Percentiles rank a stretch among this genome's conserved stretches.
Evolutionary conservation across 257 asterid species (phyloP).

Genomic region (Avicennia marina): DNA sequence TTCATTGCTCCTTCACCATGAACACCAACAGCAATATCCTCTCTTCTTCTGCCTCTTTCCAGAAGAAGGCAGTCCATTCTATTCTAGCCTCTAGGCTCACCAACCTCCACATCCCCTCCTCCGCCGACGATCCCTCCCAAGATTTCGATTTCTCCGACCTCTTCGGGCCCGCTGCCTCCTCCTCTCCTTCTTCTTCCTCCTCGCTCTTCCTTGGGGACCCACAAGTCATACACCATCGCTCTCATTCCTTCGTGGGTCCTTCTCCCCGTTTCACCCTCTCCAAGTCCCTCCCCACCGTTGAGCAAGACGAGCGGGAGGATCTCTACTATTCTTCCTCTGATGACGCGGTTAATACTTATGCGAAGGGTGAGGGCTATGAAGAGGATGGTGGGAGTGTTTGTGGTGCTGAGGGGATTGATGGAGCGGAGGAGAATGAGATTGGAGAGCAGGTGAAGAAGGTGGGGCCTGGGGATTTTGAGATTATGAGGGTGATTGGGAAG

Average conservation of each 20-base stretch:
- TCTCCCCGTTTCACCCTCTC: slow-evolving; percentile 82
- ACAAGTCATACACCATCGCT: slow-evolving; percentile 59
- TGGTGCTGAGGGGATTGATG: slow-evolving; percentile 16
- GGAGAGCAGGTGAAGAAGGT: slow-evolving; percentile 35
- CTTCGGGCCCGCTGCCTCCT: slow-evolving; percentile 51
- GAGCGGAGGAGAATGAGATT: slow-evolving; percentile 13
- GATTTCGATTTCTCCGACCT: slow-evolving; percentile 80
- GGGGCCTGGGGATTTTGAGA: slow-evolving; percentile 84
- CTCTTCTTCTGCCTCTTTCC: slow-evolving; percentile 33
- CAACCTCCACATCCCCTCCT: slow-evolving; percentile 63
- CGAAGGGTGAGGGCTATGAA: slow-evolving; percentile 10
- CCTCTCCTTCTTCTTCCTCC: slow-evolving; percentile 48
- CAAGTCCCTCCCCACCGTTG: slow-evolving; percentile 44
- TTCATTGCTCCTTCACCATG: slow-evolving; percentile 22
- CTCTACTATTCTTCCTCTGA: slow-evolving; percentile 49
- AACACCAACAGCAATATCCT: slow-evolving; percentile 10
- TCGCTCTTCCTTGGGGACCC: slow-evolving; percentile 63
- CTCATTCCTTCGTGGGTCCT: slow-evolving; percentile 91
- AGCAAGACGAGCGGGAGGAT: slow-evolving; percentile 33
- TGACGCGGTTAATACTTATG: slow-evolving; percentile 28
- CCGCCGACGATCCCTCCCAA: slow-evolving; percentile 39
- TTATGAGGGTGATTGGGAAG: slow-evolving; percentile 79
- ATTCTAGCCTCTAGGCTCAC: slow-evolving; percentile 58
- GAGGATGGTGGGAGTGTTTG: slow-evolving; percentile 1
- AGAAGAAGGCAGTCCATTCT: slow-evolving; percentile 52